Conservation (phyloP, 441 rosid genomes). For the Aleurites moluccanus region DNA sequence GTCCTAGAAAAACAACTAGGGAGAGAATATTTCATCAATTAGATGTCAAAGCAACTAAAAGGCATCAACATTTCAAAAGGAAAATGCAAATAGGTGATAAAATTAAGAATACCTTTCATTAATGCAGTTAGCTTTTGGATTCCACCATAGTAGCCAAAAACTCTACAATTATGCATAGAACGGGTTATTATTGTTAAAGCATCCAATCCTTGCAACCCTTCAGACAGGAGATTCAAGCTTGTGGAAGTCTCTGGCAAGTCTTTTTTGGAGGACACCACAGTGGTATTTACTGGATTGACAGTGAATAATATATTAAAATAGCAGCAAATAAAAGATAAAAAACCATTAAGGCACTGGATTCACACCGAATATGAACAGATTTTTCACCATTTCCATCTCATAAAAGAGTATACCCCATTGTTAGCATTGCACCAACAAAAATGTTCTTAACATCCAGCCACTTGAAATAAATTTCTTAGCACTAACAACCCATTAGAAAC, state of each 20-base stretch:
- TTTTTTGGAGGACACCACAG: constrained; percentile 30
- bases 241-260: constrained; percentile 43
- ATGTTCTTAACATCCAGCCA: neutral
- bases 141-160: constrained; percentile 68
- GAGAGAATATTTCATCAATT: constrained; percentile 15
- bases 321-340: neutral
- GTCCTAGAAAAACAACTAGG: constrained; percentile 1
- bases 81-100: constrained; percentile 1
- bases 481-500: neutral
- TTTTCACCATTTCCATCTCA: neutral
- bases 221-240: constrained; percentile 42
- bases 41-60: constrained; percentile 18
- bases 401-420: neutral
- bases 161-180: constrained; percentile 75
- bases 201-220: constrained; percentile 58
- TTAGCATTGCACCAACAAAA: neutral
- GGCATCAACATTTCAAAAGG: constrained; percentile 4
- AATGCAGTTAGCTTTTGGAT: constrained; percentile 66
- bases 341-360: neutral
- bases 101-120: constrained; percentile 57
- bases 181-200: constrained; percentile 56
- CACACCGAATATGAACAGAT: neutral
- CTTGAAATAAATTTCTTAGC: neutral
- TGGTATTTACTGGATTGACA: constrained; percentile 48
- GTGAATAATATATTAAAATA: constrained; percentile 15